phyloP scores from a whole-genome alignment of 805 yeast species.

The Schwanniomyces sp. region DNA sequence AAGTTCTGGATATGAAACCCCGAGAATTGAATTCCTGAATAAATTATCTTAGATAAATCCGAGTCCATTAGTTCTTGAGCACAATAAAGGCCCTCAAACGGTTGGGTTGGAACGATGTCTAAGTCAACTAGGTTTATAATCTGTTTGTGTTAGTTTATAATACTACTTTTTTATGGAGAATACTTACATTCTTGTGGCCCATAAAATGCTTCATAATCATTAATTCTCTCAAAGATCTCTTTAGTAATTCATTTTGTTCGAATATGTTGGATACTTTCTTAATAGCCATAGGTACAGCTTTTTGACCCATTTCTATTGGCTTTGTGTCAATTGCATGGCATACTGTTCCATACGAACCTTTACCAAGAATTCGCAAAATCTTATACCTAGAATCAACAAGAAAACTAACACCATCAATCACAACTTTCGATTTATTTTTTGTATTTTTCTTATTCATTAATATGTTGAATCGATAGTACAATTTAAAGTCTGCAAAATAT shows the following conservation, averaged over 20 bases:
- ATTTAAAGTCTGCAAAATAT: neutral
- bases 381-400: constrained; percentile 62
- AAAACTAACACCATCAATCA: constrained; percentile 53
- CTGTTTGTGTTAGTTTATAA: constrained; percentile 21
- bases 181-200: constrained; percentile 73
- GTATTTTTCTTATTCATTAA: neutral
- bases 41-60: constrained; percentile 80
- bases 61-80: constrained; percentile 82
- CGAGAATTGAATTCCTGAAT: constrained; percentile 73
- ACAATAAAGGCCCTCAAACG: constrained; percentile 86
- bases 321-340: constrained; percentile 67
- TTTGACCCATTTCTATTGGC: neutral
- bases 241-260: constrained; percentile 61
- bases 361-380: constrained; percentile 62
- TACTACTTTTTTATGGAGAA: neutral
- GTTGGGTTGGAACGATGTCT: constrained; percentile 63
- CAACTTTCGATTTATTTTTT: neutral
- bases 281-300: constrained; percentile 57
- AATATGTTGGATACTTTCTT: constrained; percentile 78
- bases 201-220: constrained; percentile 77
- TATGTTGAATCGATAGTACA: too few relatives aligned
- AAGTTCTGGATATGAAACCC: constrained; percentile 79
- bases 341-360: constrained; percentile 86
- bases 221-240: constrained; percentile 82
- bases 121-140: constrained; percentile 73